Evolutionary conservation across 371 early-diverging fungal species (phyloP).

Genomic region (Saksenaea vasiformis): DNA sequence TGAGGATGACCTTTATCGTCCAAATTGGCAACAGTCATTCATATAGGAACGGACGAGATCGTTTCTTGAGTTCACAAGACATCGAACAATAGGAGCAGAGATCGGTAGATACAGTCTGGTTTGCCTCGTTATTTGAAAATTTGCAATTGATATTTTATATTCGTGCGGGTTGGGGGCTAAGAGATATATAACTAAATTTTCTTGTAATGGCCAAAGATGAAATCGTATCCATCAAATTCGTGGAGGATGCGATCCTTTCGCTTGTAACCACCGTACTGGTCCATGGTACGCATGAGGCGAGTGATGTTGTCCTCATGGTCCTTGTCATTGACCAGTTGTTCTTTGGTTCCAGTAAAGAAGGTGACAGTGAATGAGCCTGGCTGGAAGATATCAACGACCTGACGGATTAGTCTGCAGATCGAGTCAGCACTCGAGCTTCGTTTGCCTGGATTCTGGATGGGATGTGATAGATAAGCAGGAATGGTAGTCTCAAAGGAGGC

Average conservation of each 20-base stretch:
- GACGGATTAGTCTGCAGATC: constrained; percentile 61
- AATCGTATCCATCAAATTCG: constrained; percentile 78
- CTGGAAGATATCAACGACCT: constrained; percentile 79
- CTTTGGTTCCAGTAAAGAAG: constrained; percentile 65
- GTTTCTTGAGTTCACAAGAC: no score
- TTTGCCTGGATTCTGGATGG: constrained; percentile 18
- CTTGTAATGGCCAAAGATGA: constrained; percentile 70
- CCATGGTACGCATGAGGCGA: constrained; percentile 46
- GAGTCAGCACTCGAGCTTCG: constrained; percentile 39
- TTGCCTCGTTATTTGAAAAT: no score
- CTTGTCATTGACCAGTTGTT: constrained; percentile 35
- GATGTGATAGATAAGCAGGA: constrained; percentile 53
- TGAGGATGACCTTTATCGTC: no score
- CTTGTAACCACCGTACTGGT: constrained; percentile 56
- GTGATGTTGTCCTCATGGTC: constrained; percentile 20
- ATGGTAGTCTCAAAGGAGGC: constrained; percentile 95
- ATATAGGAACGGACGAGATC: no score
- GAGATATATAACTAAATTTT: background rate
- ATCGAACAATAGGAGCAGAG: no score
- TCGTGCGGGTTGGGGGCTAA: background rate
- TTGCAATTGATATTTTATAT: no score
- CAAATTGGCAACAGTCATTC: no score
- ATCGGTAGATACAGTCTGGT: no score
- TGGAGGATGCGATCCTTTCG: constrained; percentile 72
- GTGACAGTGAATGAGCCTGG: constrained; percentile 85